Evolutionary conservation across 176 grass and related monocot genomes (phyloP), one percentile per base, ranked within the genome.

Genomic region (Elymus sibiricus): DNA sequence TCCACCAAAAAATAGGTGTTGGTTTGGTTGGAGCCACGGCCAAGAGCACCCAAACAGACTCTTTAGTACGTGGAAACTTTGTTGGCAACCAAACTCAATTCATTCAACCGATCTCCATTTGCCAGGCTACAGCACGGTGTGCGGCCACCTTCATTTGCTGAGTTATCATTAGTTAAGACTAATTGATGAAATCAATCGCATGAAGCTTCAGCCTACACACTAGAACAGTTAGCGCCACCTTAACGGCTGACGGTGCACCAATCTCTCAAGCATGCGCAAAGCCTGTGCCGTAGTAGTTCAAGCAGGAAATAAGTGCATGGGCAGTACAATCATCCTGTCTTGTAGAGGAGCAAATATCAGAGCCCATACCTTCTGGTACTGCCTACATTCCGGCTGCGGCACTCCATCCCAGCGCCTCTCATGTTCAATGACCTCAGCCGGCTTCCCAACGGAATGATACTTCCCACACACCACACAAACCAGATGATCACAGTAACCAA

Each of bases 371-470:
- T 64, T 31, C 46, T 19, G 16, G 12, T 21, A 29, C 85, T 75
- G 27, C 72, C 85, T 81, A 29, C 14, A 32, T 90, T 95, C 76
- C 64, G 90, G 59, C 78, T 43, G 7, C 79, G 78, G 39, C 89
- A 95, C 28, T 90, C 89, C 59, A 95, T 90, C 43, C 81, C 74
- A 0, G 76, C 85, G 0, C 71, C 77, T 0, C 74, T 95, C 38
- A 44, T 61, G 38, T 93, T 90, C 7, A 28, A 87, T 10, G 66
- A 95, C 68, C 83, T 93, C 34, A 76, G 68, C 40, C 82, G 53
- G 77, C 88, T 93, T 78, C 92, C 90, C 32, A 92, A 89, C 3
- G 65, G 89, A 83, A 97, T 89, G 0, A 71, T 88, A 40, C 37
- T 92, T 55, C 87, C 89, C 19, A 88, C 89, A 22, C 75, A 55